Base-by-base conservation (phyloP, 352 stramenopile genomes). In the Globisporangium mamillatum region DNA sequence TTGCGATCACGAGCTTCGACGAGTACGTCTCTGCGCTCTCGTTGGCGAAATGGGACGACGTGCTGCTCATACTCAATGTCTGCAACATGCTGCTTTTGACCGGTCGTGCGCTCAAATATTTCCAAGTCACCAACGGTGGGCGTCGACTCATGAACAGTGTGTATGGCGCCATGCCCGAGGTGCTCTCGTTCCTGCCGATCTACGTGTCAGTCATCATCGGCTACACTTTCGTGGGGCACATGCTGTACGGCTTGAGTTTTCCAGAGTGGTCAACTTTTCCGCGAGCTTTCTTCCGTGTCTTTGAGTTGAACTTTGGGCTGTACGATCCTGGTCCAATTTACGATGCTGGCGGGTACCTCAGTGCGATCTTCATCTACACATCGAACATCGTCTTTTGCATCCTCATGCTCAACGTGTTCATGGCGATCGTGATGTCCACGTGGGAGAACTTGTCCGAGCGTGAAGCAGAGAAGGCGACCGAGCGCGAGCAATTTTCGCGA, bases 321-420 rank as follows among this genome's bases (percentile, higher is more conserved):
- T 91, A 91, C 54, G 82, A 91, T 57, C 82, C 82, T 0, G 82
- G 80, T 24, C 74, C 82, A 10, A 91, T 91, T 57, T 91, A 91
- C 66, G 82, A 89, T 48, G 77, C 82, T 10, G 73, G 80, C 9
- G 82, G 82, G 0, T 80, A 87, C 62, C 77, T 88, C 55, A 89
- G 82, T 41, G 80, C 78, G 22, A 81, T 88, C 60, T 91, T 85
- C 71, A 88, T 91, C 62, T 91, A 91, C 73, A 83, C 82, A 9
- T 77, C 79, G 1, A 91, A 82, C 56, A 69, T 84, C 41, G 79
- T 91, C 5, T 91, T 91, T 60, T 89, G 80, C 63, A 91, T 91
- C 64, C 79, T 91, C 63, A 88, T 91, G 82, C 78, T 91, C 48
- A 91, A 91, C 56, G 76, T 91, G 1, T 91, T 91, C 64, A 91